Evolutionary conservation across 2,329 filamentous ascomycete species (phyloP).

Genomic region (Verticillium albo-atrum): DNA sequence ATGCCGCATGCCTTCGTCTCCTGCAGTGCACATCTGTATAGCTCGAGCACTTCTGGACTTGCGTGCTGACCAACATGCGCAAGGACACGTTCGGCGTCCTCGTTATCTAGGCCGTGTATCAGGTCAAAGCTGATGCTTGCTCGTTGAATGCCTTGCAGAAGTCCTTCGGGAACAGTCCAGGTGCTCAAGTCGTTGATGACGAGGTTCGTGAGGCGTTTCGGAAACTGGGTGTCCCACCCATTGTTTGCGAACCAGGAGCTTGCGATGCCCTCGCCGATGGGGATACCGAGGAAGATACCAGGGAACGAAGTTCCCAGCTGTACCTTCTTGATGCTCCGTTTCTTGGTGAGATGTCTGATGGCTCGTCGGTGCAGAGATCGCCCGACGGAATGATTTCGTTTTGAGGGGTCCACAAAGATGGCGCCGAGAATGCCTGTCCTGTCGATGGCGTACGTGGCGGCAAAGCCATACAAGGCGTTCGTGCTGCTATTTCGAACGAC

Average conservation of each 20-base stretch:
- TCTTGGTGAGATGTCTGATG: constrained; percentile 66
- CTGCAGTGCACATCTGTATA: constrained; percentile 71
- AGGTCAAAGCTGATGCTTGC: constrained; percentile 77
- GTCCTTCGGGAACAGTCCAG: constrained; percentile 73
- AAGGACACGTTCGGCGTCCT: constrained; percentile 66
- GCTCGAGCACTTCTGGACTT: constrained; percentile 71
- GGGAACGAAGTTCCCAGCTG: constrained; percentile 80
- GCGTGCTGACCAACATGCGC: constrained; percentile 70
- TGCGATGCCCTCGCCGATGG: constrained; percentile 48
- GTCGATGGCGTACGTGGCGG: constrained; percentile 77
- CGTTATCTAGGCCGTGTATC: constrained; percentile 74
- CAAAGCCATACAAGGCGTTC: constrained; percentile 85
- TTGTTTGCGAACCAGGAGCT: constrained; percentile 84
- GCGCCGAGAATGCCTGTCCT: constrained; percentile 72
- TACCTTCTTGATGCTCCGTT: constrained; percentile 69
- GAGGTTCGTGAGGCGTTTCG: constrained; percentile 60
- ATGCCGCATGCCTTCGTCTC: constrained; percentile 73
- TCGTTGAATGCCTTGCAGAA: constrained; percentile 67
- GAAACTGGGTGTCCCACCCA: constrained; percentile 74
- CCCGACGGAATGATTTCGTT: constrained; percentile 85
- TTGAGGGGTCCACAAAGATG: constrained; percentile 82
- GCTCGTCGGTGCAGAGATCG: constrained; percentile 84
- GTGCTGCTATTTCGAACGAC: constrained; percentile 94
- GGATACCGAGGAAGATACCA: constrained; percentile 82
- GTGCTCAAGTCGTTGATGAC: constrained; percentile 65